These are phyloP conservation scores for Solanum virginianum DNA, from an alignment of 257 asterid species.

Conservation along the genomic window DNA sequence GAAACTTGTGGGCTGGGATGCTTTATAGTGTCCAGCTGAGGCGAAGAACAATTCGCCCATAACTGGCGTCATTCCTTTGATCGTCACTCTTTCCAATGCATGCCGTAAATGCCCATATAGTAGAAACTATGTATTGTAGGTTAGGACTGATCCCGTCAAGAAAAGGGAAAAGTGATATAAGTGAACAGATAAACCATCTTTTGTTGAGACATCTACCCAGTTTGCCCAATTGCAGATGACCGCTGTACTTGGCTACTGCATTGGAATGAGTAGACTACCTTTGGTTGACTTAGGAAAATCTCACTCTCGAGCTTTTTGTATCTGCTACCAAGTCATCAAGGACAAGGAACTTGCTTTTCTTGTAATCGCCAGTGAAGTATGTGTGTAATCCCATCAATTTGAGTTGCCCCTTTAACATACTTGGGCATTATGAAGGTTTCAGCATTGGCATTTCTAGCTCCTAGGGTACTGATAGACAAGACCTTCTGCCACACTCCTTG, in stretches of 20 bases:
- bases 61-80: background rate
- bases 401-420: background rate
- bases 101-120: background rate
- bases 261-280: background rate
- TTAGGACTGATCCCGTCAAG: background rate
- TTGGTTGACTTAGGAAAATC: background rate
- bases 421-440: background rate
- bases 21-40: background rate
- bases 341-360: background rate
- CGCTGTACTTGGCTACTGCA: background rate
- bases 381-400: background rate
- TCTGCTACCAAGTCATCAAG: background rate
- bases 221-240: background rate
- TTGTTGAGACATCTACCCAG: background rate
- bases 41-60: background rate
- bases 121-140: background rate
- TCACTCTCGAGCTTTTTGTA: background rate
- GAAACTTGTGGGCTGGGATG: background rate
- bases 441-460: slow-evolving; percentile 1
- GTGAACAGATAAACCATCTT: background rate
- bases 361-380: background rate
- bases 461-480: slow-evolving; percentile 59
- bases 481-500: slow-evolving; percentile 94
- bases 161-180: background rate
- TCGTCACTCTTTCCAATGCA: background rate